Evolutionary conservation across 495 filamentous ascomycete species (phyloP).

Genomic region (Rhypophila decipiens): DNA sequence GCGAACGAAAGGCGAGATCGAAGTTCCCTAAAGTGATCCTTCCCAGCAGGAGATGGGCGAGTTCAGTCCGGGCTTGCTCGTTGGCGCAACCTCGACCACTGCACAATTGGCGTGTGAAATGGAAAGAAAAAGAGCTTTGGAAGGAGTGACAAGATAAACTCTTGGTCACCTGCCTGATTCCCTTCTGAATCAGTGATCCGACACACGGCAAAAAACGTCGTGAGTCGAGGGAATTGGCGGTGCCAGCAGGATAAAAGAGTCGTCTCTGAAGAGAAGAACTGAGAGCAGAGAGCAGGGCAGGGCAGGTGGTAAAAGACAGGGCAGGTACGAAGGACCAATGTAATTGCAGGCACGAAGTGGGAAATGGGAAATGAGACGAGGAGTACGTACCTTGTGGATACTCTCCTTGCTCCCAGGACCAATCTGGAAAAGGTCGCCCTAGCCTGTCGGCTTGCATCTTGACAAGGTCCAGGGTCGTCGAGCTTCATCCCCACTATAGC

Average conservation of each 20-base stretch:
- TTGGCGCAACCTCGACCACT: too few species aligned
- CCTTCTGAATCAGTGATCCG: too few species aligned
- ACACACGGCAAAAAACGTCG: background rate
- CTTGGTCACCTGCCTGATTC: background rate
- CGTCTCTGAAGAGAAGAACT: background rate
- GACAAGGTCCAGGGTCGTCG: background rate
- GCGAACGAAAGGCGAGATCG: background rate
- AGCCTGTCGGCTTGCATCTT: background rate
- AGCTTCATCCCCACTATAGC: too few species aligned
- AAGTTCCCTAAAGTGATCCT: constrained; percentile 1
- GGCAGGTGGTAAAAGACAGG: too few species aligned
- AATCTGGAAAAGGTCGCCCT: background rate
- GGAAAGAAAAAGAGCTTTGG: background rate
- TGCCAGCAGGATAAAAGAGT: background rate
- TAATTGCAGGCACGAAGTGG: background rate
- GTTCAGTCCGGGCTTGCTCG: background rate
- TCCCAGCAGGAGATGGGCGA: constrained; percentile 3
- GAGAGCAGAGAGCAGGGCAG: background rate
- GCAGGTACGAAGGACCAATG: too few species aligned
- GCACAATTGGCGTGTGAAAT: background rate
- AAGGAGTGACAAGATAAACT: background rate
- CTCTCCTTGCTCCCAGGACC: background rate
- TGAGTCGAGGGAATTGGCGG: background rate
- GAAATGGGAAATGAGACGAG: background rate
- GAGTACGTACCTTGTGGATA: background rate